A percentile compares a stretch with the other conserved stretches of the same genome.
Evolutionary conservation across 2,329 filamentous ascomycete genomes (phyloP).

Genomic region (Pestalotiopsis sp.): DNA sequence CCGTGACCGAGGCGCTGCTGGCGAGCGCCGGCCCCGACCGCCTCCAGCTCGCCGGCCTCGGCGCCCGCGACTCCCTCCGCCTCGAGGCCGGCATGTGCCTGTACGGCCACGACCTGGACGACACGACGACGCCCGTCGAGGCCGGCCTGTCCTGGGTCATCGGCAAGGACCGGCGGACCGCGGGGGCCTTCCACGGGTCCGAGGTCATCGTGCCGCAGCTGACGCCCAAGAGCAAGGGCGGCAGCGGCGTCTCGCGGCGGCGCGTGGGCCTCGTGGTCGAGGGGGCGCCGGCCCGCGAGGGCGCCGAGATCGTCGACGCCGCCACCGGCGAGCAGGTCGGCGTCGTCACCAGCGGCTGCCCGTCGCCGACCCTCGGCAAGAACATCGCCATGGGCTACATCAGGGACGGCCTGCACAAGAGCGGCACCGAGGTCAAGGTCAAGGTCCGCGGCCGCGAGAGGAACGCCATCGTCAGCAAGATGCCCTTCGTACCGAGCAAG

Average conservation of each 20-base stretch:
- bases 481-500: conserved; percentile 84
- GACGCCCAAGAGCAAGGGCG: conserved; percentile 72
- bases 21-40: conserved; percentile 59
- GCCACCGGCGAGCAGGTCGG: conserved; percentile 69
- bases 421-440: conserved; percentile 79
- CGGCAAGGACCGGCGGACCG: conserved; percentile 69
- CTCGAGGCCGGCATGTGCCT: conserved; percentile 98
- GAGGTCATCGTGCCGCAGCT: conserved; percentile 78
- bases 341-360: conserved; percentile 84
- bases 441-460: conserved; percentile 76
- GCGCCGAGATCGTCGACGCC: conserved; percentile 69
- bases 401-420: conserved; percentile 79
- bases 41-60: conserved; percentile 83
- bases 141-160: conserved; percentile 75
- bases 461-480: conserved; percentile 77
- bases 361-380: conserved; percentile 81
- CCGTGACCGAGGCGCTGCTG: conserved; percentile 72
- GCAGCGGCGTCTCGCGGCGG: conserved; percentile 68
- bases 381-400: conserved; percentile 98
- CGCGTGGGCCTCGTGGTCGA: conserved; percentile 82
- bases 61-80: conserved; percentile 87
- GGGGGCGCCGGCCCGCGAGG: conserved; percentile 88
- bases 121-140: conserved; percentile 65
- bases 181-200: conserved; percentile 82
- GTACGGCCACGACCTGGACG: conserved; percentile 97